A percentile compares a stretch with the other conserved stretches of the same genome.
These are phyloP conservation scores for Monosporascus sp. DNA, from an alignment of 2,329 filamentous ascomycete species.

Conservation along the genomic window DNA sequence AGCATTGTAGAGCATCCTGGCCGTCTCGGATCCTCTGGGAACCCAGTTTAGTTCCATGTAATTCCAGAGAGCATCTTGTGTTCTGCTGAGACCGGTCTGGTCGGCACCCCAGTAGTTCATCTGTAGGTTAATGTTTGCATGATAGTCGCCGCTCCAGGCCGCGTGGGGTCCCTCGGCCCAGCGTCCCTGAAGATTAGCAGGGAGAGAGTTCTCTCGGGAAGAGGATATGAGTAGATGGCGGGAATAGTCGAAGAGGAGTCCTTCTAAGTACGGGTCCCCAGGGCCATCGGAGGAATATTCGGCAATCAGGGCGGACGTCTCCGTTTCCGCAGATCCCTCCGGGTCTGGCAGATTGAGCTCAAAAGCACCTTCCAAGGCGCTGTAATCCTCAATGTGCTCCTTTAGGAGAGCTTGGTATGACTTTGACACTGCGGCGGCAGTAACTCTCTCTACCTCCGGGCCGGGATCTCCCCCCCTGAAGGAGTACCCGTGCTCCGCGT, in stretches of 20 bases:
- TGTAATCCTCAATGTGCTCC: slow-evolving; percentile 38
- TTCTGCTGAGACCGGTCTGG: slow-evolving; percentile 43
- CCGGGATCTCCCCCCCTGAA: slow-evolving; percentile 45
- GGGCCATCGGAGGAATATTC: slow-evolving; percentile 24
- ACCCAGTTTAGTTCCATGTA: slow-evolving; percentile 51
- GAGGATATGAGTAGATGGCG: slow-evolving; percentile 52
- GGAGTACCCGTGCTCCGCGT: slow-evolving; percentile 35
- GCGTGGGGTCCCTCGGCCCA: slow-evolving; percentile 42
- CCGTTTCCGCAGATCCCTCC: slow-evolving; percentile 31
- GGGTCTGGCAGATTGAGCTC: slow-evolving; percentile 40
- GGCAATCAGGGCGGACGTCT: slow-evolving; percentile 31
- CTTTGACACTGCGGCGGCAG: slow-evolving; percentile 29
- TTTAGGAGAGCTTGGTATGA: slow-evolving; percentile 25
- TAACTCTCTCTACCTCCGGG: slow-evolving; percentile 29
- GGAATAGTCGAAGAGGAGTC: slow-evolving; percentile 48
- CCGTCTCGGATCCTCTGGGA: slow-evolving; percentile 48
- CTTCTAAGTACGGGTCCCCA: slow-evolving; percentile 48
- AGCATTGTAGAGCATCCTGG: slow-evolving; percentile 47
- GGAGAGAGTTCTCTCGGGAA: slow-evolving; percentile 45
- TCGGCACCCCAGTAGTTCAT: slow-evolving; percentile 58
- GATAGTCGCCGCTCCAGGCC: slow-evolving; percentile 52
- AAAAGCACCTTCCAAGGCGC: slow-evolving; percentile 34
- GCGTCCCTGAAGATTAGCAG: slow-evolving; percentile 52
- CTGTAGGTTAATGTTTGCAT: slow-evolving; percentile 55
- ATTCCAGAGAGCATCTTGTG: slow-evolving; percentile 43